A percentile compares a stretch with the other conserved stretches of the same genome.
phyloP scores from a whole-genome alignment of 768 basidiomycete species.

The Exidia glandulosa region DNA sequence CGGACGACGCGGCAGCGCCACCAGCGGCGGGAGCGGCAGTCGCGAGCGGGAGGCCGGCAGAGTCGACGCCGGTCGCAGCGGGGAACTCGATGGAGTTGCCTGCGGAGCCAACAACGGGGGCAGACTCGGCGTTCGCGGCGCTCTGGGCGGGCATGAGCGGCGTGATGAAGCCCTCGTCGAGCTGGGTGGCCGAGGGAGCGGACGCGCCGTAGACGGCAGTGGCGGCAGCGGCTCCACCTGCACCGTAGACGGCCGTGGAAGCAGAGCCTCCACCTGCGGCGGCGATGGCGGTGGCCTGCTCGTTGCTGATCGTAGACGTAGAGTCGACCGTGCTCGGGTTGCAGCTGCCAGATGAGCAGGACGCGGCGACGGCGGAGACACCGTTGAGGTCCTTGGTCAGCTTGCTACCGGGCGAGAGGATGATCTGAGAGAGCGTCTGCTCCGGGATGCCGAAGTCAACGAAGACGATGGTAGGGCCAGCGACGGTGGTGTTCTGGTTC shows the following conservation, averaged over 20 bases:
- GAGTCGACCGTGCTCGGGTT: constrained; percentile 14
- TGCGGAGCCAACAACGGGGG: neutral
- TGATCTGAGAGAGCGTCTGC: constrained; percentile 2
- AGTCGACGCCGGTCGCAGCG: neutral
- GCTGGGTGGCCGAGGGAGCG: neutral
- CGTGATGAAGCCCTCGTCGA: neutral
- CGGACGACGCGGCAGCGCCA: constrained; percentile 3
- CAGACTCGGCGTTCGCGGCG: neutral
- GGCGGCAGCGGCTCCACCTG: constrained; percentile 22
- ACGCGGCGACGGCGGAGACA: neutral
- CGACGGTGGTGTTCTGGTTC: constrained; percentile 38
- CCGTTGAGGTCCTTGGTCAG: neutral
- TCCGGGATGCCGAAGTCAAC: constrained; percentile 47
- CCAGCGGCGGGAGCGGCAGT: neutral
- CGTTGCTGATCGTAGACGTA: neutral
- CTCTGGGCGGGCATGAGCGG: neutral
- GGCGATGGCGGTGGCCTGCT: constrained; percentile 9
- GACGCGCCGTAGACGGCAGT: constrained; percentile 18
- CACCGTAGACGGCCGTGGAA: constrained; percentile 22
- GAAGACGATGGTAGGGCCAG: constrained; percentile 62
- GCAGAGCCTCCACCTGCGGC: constrained; percentile 6
- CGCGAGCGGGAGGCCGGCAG: neutral
- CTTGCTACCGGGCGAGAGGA: neutral
- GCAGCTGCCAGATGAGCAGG: constrained; percentile 34
- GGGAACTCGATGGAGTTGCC: neutral